These are phyloP conservation scores for Phoma sp. DNA, from an alignment of 2,329 filamentous ascomycete genomes.

Conservation along the genomic window DNA sequence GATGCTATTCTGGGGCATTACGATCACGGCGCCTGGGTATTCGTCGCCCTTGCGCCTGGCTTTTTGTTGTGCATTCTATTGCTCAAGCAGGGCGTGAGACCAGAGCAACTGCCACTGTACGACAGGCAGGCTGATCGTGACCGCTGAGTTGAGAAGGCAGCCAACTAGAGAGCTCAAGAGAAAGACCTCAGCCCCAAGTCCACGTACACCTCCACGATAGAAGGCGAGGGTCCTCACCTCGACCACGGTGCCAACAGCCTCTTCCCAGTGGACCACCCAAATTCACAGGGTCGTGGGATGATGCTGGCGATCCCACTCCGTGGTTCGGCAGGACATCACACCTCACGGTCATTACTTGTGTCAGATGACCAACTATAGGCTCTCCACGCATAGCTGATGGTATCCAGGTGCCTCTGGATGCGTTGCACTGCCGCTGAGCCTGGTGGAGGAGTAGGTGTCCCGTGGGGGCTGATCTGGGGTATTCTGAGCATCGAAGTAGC, in stretches of 20 bases:
- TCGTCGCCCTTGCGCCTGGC: slow-evolving; percentile 18
- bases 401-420: slow-evolving; percentile 25
- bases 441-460: slow-evolving; percentile 15
- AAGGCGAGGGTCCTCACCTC: neutral
- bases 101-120: slow-evolving; percentile 11
- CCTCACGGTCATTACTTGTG: slow-evolving; percentile 15
- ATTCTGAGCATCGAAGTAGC: slow-evolving; percentile 25
- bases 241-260: slow-evolving; percentile 1
- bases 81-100: slow-evolving; percentile 11
- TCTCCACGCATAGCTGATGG: slow-evolving; percentile 17
- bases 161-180: slow-evolving; percentile 4
- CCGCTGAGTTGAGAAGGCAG: neutral
- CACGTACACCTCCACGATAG: neutral
- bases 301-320: slow-evolving; percentile 17
- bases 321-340: slow-evolving; percentile 16
- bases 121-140: neutral
- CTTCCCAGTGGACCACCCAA: slow-evolving; percentile 5
- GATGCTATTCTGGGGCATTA: slow-evolving; percentile 16
- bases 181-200: slow-evolving; percentile 5
- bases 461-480: slow-evolving; percentile 34
- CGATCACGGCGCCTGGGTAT: slow-evolving; percentile 11
- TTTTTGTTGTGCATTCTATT: slow-evolving; percentile 11
- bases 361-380: slow-evolving; percentile 26
- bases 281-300: slow-evolving; percentile 17
- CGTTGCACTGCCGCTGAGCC: slow-evolving; percentile 32